Evolutionary conservation across 345 rosid genomes (phyloP), one percentile per base, ranked within the genome.

Genomic region (Nephelium lappaceum): DNA sequence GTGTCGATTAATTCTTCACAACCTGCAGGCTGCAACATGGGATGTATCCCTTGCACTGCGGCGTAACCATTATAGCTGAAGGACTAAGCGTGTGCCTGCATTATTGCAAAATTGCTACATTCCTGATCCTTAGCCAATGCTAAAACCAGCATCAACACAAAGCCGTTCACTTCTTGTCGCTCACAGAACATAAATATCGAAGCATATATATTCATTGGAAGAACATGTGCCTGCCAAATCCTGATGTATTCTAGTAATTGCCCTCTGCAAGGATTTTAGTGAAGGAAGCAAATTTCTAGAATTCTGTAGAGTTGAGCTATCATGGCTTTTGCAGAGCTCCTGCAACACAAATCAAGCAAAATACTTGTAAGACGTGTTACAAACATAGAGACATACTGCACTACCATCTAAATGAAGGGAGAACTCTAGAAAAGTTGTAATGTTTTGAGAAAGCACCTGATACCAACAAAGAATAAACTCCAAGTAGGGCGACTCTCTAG

Each of bases 241-340:
- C 84, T 93, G 98, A 81, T 96, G 99, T 38, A 86, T 87, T 82
- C 93, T 88, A 25, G 97, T 90, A 61, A 94, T 85, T 10, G 93
- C 94, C 89, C 93, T 96, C 81, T 94, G 98, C 85, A 91, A 83
- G 60, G 93, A 90, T 84, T 91, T 91, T 74, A 94, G 80, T 64
- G 95, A 86, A 24, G 99, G 98, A 77, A 94, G 91, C 69, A 96
- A 84, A 67, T 81, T 85, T 79, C 97, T 90, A 65, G 91, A 93
- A 78, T 89, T 91, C 79, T 92, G 95, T 69, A 91, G 94, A 68
- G 94, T 93, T 21, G 86, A 81, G 82, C 80, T 92, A 43, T 97
- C 97, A n/a, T 94, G 99, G 73, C 81, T 85, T 83, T 88, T 91
- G 86, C 97, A 94, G n/a, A 94, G 77, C 86, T 93, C 98, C 99